Evolutionary conservation across 805 yeast genomes (phyloP).

Genomic region (Torulaspora gathmanii): DNA sequence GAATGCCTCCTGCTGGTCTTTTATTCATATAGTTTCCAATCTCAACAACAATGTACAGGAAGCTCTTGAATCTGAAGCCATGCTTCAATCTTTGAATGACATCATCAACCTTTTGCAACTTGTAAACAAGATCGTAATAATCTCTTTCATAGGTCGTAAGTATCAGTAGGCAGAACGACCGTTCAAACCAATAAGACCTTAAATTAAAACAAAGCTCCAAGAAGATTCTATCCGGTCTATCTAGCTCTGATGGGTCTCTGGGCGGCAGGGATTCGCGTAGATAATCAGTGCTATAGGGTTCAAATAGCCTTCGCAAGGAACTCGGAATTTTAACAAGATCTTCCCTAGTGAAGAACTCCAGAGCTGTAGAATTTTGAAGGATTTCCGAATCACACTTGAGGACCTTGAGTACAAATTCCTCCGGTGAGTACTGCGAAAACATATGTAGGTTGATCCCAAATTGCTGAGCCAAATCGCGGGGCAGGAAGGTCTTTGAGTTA

Average conservation of each 20-base stretch:
- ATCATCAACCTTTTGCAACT: conserved; percentile 54
- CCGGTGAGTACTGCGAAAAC: conserved; percentile 50
- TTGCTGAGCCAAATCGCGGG: conserved; percentile 72
- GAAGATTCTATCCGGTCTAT: conserved; percentile 65
- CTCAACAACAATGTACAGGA: conserved; percentile 61
- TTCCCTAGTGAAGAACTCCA: conserved; percentile 69
- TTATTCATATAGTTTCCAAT: conserved; percentile 82
- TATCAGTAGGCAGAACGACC: conserved; percentile 59
- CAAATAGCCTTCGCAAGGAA: conserved; percentile 50
- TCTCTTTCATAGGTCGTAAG: conserved; percentile 59
- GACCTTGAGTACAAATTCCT: conserved; percentile 50
- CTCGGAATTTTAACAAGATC: conserved; percentile 57
- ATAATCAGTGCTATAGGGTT: conserved; percentile 58
- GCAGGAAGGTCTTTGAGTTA: conserved; percentile 49
- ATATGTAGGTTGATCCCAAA: conserved; percentile 73
- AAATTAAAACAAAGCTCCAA: conserved; percentile 64
- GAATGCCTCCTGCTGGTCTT: conserved; percentile 67
- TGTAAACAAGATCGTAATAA: conserved; percentile 53
- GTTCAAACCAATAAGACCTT: conserved; percentile 64
- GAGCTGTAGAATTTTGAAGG: conserved; percentile 48
- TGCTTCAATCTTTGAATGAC: conserved; percentile 51
- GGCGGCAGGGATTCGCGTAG: conserved; percentile 31
- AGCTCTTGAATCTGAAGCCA: conserved; percentile 51
- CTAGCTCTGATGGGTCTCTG: conserved; percentile 49
- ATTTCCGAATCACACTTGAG: conserved; percentile 57